phyloP scores from a whole-genome alignment of 306 rosid genomes.

The Sindora glabra region DNA sequence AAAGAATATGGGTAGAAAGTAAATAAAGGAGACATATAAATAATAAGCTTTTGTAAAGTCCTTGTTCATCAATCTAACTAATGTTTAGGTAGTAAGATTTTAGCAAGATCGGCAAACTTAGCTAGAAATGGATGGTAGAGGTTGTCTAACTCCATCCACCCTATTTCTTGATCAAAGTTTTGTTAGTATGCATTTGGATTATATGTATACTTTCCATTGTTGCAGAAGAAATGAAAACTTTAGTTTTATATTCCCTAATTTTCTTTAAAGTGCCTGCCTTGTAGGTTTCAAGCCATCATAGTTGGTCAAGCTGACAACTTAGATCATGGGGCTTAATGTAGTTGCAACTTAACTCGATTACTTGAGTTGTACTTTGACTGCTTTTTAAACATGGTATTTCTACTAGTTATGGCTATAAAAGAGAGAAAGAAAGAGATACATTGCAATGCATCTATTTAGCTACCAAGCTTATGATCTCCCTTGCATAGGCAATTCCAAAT shows the following conservation, averaged over 20 bases:
- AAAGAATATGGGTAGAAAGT: too few species aligned
- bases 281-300: constrained; percentile 15
- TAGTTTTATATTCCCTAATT: constrained; percentile 32
- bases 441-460: too few species aligned
- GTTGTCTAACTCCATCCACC: constrained; percentile 53
- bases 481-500: too few species aligned
- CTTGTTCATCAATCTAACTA: too few species aligned
- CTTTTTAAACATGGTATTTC: too few species aligned
- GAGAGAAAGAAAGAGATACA: too few species aligned
- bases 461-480: too few species aligned
- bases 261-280: constrained; percentile 54
- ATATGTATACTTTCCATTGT: constrained; percentile 23
- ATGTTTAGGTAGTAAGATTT: constrained; percentile 21
- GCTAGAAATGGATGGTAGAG: constrained; percentile 63
- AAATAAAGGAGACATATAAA: too few species aligned
- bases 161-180: constrained; percentile 56
- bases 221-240: constrained; percentile 18
- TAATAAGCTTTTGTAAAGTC: too few species aligned
- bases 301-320: not conserved
- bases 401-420: too few species aligned
- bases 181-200: constrained; percentile 37
- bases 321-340: not conserved
- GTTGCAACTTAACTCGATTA: constrained; percentile 43
- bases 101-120: constrained; percentile 55
- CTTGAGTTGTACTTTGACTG: constrained; percentile 8